phyloP scores from a whole-genome alignment of 2,329 filamentous ascomycete genomes.

The Canariomyces notabilis region DNA sequence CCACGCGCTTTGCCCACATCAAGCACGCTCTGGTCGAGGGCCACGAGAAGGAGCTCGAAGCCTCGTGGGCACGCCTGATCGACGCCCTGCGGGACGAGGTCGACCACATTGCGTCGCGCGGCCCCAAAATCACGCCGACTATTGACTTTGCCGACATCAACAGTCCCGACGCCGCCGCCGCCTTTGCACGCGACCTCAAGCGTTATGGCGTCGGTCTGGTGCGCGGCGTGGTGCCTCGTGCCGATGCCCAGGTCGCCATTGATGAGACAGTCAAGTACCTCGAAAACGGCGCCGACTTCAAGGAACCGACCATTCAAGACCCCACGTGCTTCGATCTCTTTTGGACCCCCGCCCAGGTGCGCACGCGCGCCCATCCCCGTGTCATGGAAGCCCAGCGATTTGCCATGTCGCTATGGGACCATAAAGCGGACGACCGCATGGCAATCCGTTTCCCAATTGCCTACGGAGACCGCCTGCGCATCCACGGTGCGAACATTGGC shows the following conservation, averaged over 20 bases:
- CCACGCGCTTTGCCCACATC: constrained; percentile 52
- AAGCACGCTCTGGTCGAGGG: constrained; percentile 51
- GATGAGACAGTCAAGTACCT: constrained; percentile 56
- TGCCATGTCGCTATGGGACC: constrained; percentile 63
- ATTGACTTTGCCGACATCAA: constrained; percentile 51
- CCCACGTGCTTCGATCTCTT: constrained; percentile 70
- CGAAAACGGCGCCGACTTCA: constrained; percentile 42
- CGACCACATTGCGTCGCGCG: constrained; percentile 46
- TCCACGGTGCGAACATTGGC: constrained; percentile 48
- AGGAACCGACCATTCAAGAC: constrained; percentile 54
- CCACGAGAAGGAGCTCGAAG: constrained; percentile 49
- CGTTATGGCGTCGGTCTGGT: constrained; percentile 63
- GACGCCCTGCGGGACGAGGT: constrained; percentile 47
- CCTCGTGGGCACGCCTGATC: constrained; percentile 52
- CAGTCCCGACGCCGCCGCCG: constrained; percentile 42
- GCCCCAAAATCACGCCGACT: constrained; percentile 49
- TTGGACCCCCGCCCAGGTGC: constrained; percentile 66
- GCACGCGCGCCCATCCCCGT: constrained; percentile 61
- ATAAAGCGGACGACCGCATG: constrained; percentile 48
- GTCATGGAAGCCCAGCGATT: constrained; percentile 61
- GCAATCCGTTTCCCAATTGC: constrained; percentile 58
- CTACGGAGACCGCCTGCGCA: constrained; percentile 65
- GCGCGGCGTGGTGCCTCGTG: constrained; percentile 55
- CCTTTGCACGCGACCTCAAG: constrained; percentile 53
- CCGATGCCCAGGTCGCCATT: constrained; percentile 54